Evolutionary conservation across 2,329 filamentous ascomycete genomes (phyloP).

Genomic region (Passalora sequoiae): DNA sequence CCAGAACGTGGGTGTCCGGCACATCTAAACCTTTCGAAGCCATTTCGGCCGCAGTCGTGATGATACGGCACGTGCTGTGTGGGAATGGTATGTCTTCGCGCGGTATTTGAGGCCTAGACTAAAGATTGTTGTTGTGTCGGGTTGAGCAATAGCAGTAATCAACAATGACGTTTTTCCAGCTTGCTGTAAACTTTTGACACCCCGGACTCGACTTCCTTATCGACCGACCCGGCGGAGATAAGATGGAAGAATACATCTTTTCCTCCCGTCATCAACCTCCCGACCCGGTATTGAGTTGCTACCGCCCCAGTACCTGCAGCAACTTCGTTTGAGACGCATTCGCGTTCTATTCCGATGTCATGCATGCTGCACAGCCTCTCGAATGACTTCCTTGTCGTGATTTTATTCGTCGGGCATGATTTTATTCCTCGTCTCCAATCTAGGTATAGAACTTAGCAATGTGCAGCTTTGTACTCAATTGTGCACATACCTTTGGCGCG

Average conservation of each 20-base stretch:
- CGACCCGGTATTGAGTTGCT: no score
- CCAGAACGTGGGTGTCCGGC: constrained; percentile 67
- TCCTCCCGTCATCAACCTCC: no score
- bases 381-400: background rate
- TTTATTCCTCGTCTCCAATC: constrained; percentile 65
- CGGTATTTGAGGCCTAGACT: background rate
- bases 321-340: no score
- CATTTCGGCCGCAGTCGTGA: constrained; percentile 8
- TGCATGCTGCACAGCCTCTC: background rate
- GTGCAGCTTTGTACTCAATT: no score
- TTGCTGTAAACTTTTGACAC: background rate
- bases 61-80: background rate
- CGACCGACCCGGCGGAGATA: no score
- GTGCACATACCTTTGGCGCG: constrained; percentile 81
- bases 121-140: background rate
- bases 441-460: constrained; percentile 33
- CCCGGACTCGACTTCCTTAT: no score
- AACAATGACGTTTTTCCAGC: background rate
- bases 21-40: constrained; percentile 32
- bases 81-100: constrained; percentile 5
- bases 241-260: no score
- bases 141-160: background rate
- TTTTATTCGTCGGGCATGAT: no score
- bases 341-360: background rate
- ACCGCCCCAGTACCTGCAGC: no score